Conservation (phyloP, 2,329 filamentous ascomycete genomes). For the Aspergillus pseudonomiae region DNA sequence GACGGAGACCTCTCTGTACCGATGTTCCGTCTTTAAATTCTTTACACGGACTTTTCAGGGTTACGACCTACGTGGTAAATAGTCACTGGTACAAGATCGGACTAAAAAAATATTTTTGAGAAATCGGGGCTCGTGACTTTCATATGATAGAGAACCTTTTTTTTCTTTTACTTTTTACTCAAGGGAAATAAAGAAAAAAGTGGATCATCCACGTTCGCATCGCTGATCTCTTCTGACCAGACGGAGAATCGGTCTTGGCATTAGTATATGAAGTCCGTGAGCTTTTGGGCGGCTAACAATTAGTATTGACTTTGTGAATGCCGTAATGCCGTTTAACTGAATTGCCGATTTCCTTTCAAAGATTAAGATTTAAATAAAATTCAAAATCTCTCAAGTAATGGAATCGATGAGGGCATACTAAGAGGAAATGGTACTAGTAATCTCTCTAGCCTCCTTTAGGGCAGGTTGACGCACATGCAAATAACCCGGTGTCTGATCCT, state of each 20-base stretch:
- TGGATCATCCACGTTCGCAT: conserved; percentile 14
- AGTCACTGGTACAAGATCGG: not conserved
- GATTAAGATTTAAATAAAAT: too few relatives aligned
- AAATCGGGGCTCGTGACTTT: not conserved
- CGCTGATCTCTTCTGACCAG: conserved; percentile 7
- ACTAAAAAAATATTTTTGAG: not conserved
- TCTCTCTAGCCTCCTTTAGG: not conserved
- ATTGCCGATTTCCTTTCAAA: not conserved
- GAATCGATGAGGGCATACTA: not conserved
- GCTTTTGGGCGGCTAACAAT: not conserved
- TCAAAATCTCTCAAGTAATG: not conserved
- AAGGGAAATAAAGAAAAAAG: conserved; percentile 5
- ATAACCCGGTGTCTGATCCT: conserved; percentile 3
- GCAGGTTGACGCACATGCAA: not conserved
- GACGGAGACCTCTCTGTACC: not conserved
- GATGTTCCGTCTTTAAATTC: not conserved
- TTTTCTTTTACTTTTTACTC: not conserved
- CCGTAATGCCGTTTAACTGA: not conserved
- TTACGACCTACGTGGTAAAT: not conserved
- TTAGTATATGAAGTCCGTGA: conserved; percentile 5
- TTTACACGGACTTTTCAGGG: not conserved
- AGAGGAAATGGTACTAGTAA: not conserved
- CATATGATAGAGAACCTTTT: not conserved
- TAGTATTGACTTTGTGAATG: not conserved
- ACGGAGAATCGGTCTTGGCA: conserved; percentile 1